Conservation (phyloP, 2,329 filamentous ascomycete species). For the Macrophomina phaseolina region DNA sequence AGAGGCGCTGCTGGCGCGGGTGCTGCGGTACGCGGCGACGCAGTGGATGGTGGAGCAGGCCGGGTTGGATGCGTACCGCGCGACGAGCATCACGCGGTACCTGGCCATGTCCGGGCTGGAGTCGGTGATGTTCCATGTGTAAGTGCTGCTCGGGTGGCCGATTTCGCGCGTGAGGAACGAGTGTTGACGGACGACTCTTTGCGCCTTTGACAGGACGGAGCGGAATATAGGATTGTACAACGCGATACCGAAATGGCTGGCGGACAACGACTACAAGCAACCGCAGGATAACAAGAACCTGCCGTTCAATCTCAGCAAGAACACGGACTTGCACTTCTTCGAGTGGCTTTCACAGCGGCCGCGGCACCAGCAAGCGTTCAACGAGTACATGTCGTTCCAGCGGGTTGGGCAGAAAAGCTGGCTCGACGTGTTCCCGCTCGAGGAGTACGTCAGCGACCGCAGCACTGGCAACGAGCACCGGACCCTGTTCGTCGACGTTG, state of each 20-base stretch:
- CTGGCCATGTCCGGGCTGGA: conserved; percentile 1
- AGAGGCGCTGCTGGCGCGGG: neutral
- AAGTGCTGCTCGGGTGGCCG: neutral
- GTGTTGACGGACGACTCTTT: too few species aligned
- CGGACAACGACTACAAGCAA: conserved; percentile 36
- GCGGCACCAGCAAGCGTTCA: conserved; percentile 4
- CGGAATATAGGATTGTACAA: conserved; percentile 27
- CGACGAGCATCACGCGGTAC: neutral
- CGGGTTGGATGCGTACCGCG: neutral
- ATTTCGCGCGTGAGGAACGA: neutral
- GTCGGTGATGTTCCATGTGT: conserved; percentile 7
- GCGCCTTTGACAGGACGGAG: neutral
- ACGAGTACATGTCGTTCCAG: conserved; percentile 13
- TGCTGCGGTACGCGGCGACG: conserved; percentile 15
- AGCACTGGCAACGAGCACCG: neutral
- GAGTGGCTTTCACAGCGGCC: conserved; percentile 38
- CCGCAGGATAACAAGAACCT: conserved; percentile 36
- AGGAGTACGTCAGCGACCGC: conserved; percentile 27
- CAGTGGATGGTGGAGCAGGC: conserved; percentile 16
- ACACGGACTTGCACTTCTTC: conserved; percentile 37
- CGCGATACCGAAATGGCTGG: conserved; percentile 39
- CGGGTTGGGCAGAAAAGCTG: conserved; percentile 18
- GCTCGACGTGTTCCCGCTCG: conserved; percentile 31
- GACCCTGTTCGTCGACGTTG: conserved; percentile 29
- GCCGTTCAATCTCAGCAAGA: conserved; percentile 37